These are phyloP conservation scores for Rhynchospora tenuis DNA, from an alignment of 176 grass and related monocot species.

Conservation along the genomic window DNA sequence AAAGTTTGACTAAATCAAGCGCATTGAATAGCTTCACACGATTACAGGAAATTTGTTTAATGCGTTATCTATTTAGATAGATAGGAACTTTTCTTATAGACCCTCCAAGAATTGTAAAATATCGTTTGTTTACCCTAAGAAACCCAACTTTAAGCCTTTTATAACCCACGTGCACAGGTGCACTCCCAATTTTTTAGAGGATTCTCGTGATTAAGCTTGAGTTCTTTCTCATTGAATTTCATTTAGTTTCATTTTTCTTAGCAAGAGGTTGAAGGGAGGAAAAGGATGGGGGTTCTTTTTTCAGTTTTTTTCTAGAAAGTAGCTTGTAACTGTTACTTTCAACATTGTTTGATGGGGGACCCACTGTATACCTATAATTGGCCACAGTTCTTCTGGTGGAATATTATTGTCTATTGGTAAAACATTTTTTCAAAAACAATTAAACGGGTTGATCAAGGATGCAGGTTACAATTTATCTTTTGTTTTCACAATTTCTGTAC, in stretches of 20 bases:
- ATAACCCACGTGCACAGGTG: neutral
- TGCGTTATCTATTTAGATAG: conserved; percentile 12
- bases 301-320: neutral
- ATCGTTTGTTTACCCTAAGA: neutral
- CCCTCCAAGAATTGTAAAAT: neutral
- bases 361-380: neutral
- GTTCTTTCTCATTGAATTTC: neutral
- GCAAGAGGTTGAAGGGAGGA: neutral
- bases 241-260: neutral
- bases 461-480: conserved; percentile 11
- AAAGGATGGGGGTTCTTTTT: neutral
- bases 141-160: neutral
- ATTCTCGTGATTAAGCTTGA: neutral
- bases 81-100: neutral
- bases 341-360: neutral
- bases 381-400: neutral
- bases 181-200: neutral
- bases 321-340: neutral
- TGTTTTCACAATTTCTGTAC: neutral
- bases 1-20: conserved; percentile 5
- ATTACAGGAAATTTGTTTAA: neutral
- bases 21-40: neutral
- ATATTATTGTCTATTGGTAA: neutral
- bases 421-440: neutral
- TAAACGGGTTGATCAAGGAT: neutral